These are phyloP conservation scores for Clonostachys chloroleuca DNA, from an alignment of 2,329 filamentous ascomycete genomes.

Conservation along the genomic window DNA sequence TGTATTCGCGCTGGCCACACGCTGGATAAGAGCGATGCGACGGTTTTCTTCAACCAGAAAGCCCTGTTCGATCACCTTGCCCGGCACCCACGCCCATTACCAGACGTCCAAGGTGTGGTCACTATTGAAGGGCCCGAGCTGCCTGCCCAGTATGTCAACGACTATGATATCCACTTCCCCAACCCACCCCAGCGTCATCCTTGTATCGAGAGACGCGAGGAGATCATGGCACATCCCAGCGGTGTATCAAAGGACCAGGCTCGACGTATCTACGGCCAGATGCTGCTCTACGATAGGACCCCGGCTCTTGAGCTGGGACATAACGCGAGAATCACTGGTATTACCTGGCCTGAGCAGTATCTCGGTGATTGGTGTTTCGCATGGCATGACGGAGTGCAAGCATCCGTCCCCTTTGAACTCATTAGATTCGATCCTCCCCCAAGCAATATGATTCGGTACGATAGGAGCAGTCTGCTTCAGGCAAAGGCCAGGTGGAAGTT, in stretches of 20 bases:
- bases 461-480: slow-evolving; percentile 38
- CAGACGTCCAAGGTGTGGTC: slow-evolving; percentile 39
- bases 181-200: slow-evolving; percentile 32
- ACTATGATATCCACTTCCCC: slow-evolving; percentile 49
- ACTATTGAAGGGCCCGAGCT: slow-evolving; percentile 39
- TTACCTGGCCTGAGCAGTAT: slow-evolving; percentile 46
- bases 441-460: slow-evolving; percentile 37
- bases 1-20: slow-evolving; percentile 46
- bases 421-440: slow-evolving; percentile 43
- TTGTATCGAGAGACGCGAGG: slow-evolving; percentile 29
- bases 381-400: slow-evolving; percentile 49
- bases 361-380: slow-evolving; percentile 53
- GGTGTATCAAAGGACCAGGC: slow-evolving; percentile 40
- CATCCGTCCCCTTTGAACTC: slow-evolving; percentile 42
- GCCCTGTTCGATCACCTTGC: slow-evolving; percentile 48
- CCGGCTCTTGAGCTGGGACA: slow-evolving; percentile 39
- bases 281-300: slow-evolving; percentile 37
- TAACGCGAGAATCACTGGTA: slow-evolving; percentile 43
- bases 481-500: slow-evolving; percentile 51
- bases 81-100: slow-evolving; percentile 48
- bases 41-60: slow-evolving; percentile 49
- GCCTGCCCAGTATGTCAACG: slow-evolving; percentile 33
- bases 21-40: slow-evolving; percentile 48
- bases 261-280: slow-evolving; percentile 40
- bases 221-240: slow-evolving; percentile 35